Percentiles rank a stretch among this genome's conserved stretches.
Evolutionary conservation across 2,329 filamentous ascomycete species (phyloP).

Genomic region (Aureobasidium leucospermi): DNA sequence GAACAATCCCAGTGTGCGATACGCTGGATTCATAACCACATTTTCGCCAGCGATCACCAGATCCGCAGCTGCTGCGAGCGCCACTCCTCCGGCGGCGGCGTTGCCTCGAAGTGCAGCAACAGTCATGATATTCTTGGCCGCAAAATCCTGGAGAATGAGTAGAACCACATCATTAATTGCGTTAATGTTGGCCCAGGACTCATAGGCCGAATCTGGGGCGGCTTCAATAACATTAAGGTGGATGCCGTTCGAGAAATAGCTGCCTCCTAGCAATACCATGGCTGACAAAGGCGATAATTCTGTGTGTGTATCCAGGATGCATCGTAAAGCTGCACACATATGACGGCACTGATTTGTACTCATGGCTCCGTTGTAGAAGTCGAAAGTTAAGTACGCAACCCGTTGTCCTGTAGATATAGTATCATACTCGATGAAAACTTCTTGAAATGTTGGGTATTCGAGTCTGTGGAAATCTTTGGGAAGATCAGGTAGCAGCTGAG

Average conservation of each 20-base stretch:
- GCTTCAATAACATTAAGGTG: constrained; percentile 39
- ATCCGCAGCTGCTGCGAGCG: constrained; percentile 32
- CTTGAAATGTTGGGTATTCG: constrained; percentile 30
- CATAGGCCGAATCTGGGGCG: constrained; percentile 29
- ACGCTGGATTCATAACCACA: constrained; percentile 37
- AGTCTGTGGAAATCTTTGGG: constrained; percentile 26
- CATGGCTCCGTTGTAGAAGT: constrained; percentile 41
- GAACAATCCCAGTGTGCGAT: constrained; percentile 29
- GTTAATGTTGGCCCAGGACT: constrained; percentile 41
- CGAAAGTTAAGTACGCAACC: constrained; percentile 35
- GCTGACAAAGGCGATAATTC: constrained; percentile 27
- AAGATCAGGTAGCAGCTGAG: constrained; percentile 16
- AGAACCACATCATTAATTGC: constrained; percentile 37
- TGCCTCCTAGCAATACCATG: constrained; percentile 34
- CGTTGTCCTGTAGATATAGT: constrained; percentile 23
- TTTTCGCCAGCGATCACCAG: constrained; percentile 33
- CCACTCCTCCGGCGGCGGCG: constrained; percentile 38
- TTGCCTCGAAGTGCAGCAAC: constrained; percentile 36
- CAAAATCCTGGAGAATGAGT: constrained; percentile 33
- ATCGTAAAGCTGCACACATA: constrained; percentile 31
- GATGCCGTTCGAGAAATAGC: constrained; percentile 40
- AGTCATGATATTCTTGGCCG: constrained; percentile 30
- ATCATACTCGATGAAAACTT: constrained; percentile 34
- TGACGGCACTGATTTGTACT: constrained; percentile 33
- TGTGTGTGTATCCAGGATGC: constrained; percentile 27